Evolutionary conservation across 441 rosid species (phyloP), one percentile per base, ranked within the genome.

Genomic region (Raphanus hybrid): DNA sequence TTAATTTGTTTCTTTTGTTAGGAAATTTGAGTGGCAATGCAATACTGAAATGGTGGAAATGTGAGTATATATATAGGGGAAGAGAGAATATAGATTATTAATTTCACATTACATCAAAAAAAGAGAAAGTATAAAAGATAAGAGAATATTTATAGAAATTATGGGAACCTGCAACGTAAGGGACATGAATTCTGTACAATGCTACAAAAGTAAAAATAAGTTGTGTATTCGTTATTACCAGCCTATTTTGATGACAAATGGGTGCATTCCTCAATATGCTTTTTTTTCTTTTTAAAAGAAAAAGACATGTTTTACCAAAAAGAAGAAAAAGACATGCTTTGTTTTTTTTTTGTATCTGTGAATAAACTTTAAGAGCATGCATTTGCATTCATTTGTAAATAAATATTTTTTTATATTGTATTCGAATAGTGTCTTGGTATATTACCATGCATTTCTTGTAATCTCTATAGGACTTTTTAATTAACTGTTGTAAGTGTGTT

Each of bases 61-160:
- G 41, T 61, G 72, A 66, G 66, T 8, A 71, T 89, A 85, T 86
- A 87, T 87, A 87, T 84, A 35, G 73, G 80, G 34, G 39, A 35
- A 35, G 39, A 7, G 39, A 35, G 39, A 35, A 35, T 35, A 35
- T 35, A 35, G 6, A 35, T 6, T 35, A 6, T 59, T 48, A 27
- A 62, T 54, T 29, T 32, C 20, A 35, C 65, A 64, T 29, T 29
- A 29, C 34, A 29, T 29, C 34, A 69, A 73, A 73, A 73, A 62
- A 20, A 16, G 20, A 61, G 9, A 69, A 63, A 78, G 71, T 27
- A 52, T 26, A 68, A 73, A 55, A 73, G 29, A 27, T 27, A 39
- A 55, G 41, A 64, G 62, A 69, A 74, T 74, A 43, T 15, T 54
- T 63, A 34, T 8, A 62, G 60, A 71, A 79, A 79, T 74, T 75